phyloP scores from a whole-genome alignment of 345 rosid species.

The Gossypium australe region DNA sequence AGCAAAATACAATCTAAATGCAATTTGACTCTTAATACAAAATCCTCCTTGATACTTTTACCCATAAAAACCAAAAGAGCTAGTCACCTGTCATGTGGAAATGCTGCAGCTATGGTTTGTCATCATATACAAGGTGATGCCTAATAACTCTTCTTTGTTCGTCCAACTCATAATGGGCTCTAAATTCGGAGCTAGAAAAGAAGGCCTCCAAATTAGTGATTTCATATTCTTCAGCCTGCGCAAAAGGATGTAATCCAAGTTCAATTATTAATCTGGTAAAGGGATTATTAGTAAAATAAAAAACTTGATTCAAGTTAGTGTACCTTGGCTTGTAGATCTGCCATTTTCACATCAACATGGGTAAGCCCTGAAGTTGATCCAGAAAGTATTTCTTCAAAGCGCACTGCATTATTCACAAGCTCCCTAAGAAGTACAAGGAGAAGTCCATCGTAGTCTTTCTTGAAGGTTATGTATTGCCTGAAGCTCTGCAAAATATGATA shows the following conservation, averaged over 20 bases:
- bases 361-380: slow-evolving; percentile 60
- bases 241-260: neutral
- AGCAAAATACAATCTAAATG: too few species aligned
- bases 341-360: slow-evolving; percentile 62
- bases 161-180: slow-evolving; percentile 67
- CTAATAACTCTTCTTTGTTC: slow-evolving; percentile 45
- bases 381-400: slow-evolving; percentile 76
- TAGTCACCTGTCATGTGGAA: too few species aligned
- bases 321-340: slow-evolving; percentile 77
- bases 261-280: neutral
- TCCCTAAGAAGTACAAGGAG: slow-evolving; percentile 78
- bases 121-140: slow-evolving; percentile 27
- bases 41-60: too few species aligned
- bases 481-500: slow-evolving; percentile 56
- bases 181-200: slow-evolving; percentile 67
- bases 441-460: slow-evolving; percentile 80
- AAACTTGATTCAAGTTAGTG: neutral
- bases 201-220: slow-evolving; percentile 70
- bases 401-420: slow-evolving; percentile 70
- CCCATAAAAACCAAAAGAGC: too few species aligned
- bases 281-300: neutral
- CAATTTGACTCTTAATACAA: too few species aligned
- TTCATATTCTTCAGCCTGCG: slow-evolving; percentile 84
- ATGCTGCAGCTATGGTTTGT: neutral
- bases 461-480: slow-evolving; percentile 81